Evolutionary conservation across 805 yeast genomes (phyloP), one percentile per base, ranked within the genome.

Genomic region (Groenewaldozyma salmanticensis): DNA sequence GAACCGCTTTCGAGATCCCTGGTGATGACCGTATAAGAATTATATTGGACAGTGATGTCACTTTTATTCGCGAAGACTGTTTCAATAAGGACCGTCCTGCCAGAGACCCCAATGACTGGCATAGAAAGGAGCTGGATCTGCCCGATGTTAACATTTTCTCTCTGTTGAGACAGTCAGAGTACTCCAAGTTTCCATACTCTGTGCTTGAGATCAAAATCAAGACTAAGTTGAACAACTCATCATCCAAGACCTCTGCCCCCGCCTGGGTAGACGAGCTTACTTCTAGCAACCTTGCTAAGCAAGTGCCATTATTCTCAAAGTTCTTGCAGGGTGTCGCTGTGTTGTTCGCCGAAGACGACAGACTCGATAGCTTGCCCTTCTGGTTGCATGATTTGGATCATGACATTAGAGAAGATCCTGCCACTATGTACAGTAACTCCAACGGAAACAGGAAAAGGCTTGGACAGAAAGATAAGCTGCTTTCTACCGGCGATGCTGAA

Each of bases 1-100:
- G 97, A 61, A 84, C 95, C 4, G 97, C 97, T 2, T 90, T 92
- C 69, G 96, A 90, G 68, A 90, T 90, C 53, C 98, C 98, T 2
- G 96, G 96, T 44, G 97, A 92, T 59, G 94, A 88, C 59, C 75
- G 90, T 55, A 81, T 88, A 31, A 78, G 97, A 59, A 79, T 92
- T 46, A 79, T 84, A 34, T 84, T 90, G 48, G 97, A 90, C 63
- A 81, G 94, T 13, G 92, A 92, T 59, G 76, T 92, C 42, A 57
- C 79, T 39, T 88, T 84, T 57, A 79, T 90, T 46, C 76, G 97
- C 53, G 98, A 90, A 59, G 97, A 90, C 59, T 64, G 90, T 0
- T 81, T 90, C 56, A 95, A 88, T 60, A 64, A 70, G 35, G 78
- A 76, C 48, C 74, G 88, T 52, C 97, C 98, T 15, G 81, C 87